Evolutionary conservation across 2,329 filamentous ascomycete genomes (phyloP).

Genomic region (Phyllosticta citrichinensis): DNA sequence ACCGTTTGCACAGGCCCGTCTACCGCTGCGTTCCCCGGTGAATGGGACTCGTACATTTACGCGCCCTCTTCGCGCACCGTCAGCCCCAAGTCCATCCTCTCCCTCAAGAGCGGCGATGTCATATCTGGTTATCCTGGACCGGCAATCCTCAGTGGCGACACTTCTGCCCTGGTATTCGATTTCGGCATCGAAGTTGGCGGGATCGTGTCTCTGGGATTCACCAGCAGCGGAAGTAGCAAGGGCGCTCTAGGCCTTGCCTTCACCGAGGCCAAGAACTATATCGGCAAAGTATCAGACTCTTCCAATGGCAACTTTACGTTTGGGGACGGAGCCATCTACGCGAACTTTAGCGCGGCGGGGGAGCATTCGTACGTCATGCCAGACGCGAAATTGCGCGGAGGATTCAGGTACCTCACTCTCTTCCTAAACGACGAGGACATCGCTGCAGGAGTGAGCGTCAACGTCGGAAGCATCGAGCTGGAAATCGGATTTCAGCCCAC

Average conservation of each 20-base stretch:
- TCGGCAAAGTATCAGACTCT: conserved; percentile 34
- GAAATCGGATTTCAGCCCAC: conserved; percentile 42
- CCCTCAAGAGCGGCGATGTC: conserved; percentile 21
- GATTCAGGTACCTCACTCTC: conserved; percentile 44
- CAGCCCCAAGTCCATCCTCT: conserved; percentile 35
- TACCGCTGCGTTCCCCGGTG: conserved; percentile 43
- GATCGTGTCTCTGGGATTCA: conserved; percentile 43
- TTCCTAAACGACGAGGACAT: conserved; percentile 31
- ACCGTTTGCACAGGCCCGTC: conserved; percentile 43
- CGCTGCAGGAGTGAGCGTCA: conserved; percentile 19
- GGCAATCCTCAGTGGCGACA: conserved; percentile 33
- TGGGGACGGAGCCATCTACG: conserved; percentile 37
- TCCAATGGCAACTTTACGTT: conserved; percentile 31
- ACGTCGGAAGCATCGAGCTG: conserved; percentile 29
- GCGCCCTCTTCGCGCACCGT: conserved; percentile 44
- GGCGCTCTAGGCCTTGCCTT: conserved; percentile 32
- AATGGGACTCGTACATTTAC: conserved; percentile 50
- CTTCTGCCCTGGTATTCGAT: conserved; percentile 46
- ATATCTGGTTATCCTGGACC: conserved; percentile 23
- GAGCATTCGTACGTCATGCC: conserved; percentile 35
- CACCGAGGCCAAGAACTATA: conserved; percentile 33
- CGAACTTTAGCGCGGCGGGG: conserved; percentile 26
- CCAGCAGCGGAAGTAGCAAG: conserved; percentile 25
- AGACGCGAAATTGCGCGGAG: conserved; percentile 37
- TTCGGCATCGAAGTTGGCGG: conserved; percentile 51